A percentile compares a stretch with the other conserved stretches of the same genome.
phyloP scores from a whole-genome alignment of 2,329 filamentous ascomycete species.

The Sporothrix protearum region DNA sequence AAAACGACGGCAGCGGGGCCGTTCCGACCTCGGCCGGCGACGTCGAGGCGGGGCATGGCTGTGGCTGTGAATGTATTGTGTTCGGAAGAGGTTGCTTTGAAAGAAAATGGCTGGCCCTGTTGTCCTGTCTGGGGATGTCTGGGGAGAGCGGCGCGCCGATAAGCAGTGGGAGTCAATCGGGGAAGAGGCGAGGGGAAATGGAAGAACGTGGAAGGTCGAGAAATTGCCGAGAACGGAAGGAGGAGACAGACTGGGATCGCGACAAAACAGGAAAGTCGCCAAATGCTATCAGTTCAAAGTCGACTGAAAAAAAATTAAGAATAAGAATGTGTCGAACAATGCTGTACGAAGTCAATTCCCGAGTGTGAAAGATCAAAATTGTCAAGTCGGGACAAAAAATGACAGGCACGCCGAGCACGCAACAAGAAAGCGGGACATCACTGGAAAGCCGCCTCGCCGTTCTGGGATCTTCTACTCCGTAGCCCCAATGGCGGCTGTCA shows the following conservation, averaged over 20 bases:
- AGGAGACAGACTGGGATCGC: background rate
- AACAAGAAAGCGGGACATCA: background rate
- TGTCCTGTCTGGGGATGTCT: background rate
- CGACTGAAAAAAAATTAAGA: too few species aligned
- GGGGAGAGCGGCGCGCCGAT: background rate
- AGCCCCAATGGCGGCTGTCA: background rate
- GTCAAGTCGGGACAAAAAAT: background rate
- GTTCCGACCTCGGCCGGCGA: background rate
- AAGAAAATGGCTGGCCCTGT: too few species aligned
- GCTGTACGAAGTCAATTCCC: too few species aligned
- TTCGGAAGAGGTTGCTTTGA: background rate
- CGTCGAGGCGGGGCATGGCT: conserved; percentile 12
- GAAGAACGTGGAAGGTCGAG: background rate
- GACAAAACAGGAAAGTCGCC: background rate
- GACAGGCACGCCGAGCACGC: background rate
- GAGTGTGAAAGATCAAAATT: too few species aligned
- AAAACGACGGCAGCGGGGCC: conserved; percentile 26
- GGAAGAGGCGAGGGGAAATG: background rate
- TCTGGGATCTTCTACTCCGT: conserved; percentile 11
- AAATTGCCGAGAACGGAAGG: background rate
- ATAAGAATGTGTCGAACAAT: too few species aligned
- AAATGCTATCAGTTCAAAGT: background rate
- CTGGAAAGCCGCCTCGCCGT: background rate
- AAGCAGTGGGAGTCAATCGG: background rate
- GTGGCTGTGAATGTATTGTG: background rate